Evolutionary conservation across 1,284 basidiomycete species (phyloP), one percentile per base, ranked within the genome.

Genomic region (Moesziomyces parantarcticus): DNA sequence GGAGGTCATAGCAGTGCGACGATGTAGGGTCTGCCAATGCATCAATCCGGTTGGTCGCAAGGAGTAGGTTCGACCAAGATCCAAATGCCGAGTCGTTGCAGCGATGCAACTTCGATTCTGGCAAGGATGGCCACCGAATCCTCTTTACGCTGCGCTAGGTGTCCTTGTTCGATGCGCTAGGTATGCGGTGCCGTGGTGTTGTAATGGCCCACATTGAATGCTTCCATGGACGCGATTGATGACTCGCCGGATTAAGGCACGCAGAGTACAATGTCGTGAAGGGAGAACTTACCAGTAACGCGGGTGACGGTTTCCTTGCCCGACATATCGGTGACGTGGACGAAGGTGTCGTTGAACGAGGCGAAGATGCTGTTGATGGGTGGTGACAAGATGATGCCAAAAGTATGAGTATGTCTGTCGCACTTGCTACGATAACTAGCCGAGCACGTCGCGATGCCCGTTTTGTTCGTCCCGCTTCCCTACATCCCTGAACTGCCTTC

Each of bases 301-400:
- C 96, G 94, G 82, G 92, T 92, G 87, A 99, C 93, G 84, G 96
- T 99, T 89, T 99, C 96, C 88, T 93, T 95, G 84, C 96, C 97
- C 44, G 95, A 94, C 69, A 98, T 88, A 92, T 99, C 97, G 85
- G 96, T 99, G 83, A 99, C 89, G 86, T 99, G 97, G 79, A 99
- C 96, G 87, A 99, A 99, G 77, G 97, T 99, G 86, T 99, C 96
- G 88, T 99, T 99, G 91, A 99, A 99, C 48, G 81, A 83, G 71
- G 81, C 82, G 75, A 82, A 82, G 74, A 81, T 79, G 80, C 78
- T 78, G 76, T 60, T 51, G 60, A 29, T 26, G 4, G 18, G 21
- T 23, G 8, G 20, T 45, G 39, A 20, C 16, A 48, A 44, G 52
- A 23, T 34, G 16, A 32, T 20, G 40, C 23, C 16, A n/a, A 57